phyloP scores from a whole-genome alignment of 768 basidiomycete genomes.

The Pleurotus pulmonarius region DNA sequence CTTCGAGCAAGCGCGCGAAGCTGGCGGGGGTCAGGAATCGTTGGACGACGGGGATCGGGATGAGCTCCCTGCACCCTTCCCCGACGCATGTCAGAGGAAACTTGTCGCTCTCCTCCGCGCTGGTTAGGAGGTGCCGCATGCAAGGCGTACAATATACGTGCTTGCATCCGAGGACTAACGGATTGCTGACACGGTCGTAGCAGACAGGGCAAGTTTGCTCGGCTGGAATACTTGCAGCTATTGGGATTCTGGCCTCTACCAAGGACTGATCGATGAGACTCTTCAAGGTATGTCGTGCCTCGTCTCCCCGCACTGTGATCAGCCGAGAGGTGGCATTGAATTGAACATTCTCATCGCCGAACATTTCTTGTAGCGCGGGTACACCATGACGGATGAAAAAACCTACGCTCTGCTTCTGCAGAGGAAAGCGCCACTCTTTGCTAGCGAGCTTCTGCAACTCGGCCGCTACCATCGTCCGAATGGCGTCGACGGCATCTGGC shows the following conservation, averaged over 20 bases:
- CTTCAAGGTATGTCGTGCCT: conserved; percentile 43
- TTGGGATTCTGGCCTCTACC: conserved; percentile 11
- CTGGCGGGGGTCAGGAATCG: conserved; percentile 45
- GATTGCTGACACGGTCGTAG: conserved; percentile 36
- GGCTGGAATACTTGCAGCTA: background rate
- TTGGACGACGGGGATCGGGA: conserved; percentile 51
- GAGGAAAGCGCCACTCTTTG: conserved; percentile 34
- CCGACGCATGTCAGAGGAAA: conserved; percentile 71
- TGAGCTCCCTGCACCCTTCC: conserved; percentile 48
- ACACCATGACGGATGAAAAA: conserved; percentile 52
- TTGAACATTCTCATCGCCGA: conserved; percentile 51
- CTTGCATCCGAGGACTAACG: conserved; percentile 41
- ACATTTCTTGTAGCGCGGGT: conserved; percentile 42
- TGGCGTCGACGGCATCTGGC: conserved; percentile 8
- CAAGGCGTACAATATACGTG: conserved; percentile 50
- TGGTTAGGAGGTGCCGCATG: conserved; percentile 39
- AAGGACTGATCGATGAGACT: conserved; percentile 40
- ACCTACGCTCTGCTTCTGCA: conserved; percentile 37
- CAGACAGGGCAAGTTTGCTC: conserved; percentile 50
- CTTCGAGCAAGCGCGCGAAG: conserved; percentile 51
- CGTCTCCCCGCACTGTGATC: conserved; percentile 53
- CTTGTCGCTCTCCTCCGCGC: conserved; percentile 33
- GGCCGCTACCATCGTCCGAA: conserved; percentile 1
- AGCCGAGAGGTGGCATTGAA: conserved; percentile 34
- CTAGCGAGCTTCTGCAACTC: conserved; percentile 46